Conservation (phyloP, 371 early-diverging fungal genomes). For the Rhizopus sp. region DNA sequence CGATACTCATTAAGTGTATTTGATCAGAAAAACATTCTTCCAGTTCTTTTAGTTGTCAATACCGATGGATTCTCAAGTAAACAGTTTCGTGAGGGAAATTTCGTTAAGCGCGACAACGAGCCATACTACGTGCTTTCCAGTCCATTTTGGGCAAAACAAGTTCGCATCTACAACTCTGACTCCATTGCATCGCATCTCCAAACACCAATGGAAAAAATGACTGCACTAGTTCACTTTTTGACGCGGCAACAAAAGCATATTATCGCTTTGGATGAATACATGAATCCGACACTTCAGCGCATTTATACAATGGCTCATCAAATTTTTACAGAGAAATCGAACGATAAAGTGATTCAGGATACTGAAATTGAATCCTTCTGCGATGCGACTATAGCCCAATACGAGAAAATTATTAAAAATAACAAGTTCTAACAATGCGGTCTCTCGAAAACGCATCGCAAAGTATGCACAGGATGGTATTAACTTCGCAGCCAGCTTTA, state of each 20-base stretch:
- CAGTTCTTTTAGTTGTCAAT: constrained; percentile 14
- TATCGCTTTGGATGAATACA: constrained; percentile 24
- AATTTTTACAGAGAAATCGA: constrained; percentile 12
- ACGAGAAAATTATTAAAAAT: constrained; percentile 15
- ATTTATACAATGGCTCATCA: constrained; percentile 15
- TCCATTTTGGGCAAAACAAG: constrained; percentile 20
- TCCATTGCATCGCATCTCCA: constrained; percentile 13
- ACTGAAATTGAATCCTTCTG: constrained; percentile 19
- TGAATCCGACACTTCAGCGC: constrained; percentile 12
- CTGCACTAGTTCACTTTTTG: constrained; percentile 17
- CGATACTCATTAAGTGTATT: constrained; percentile 18
- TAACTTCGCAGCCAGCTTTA: constrained; percentile 11
- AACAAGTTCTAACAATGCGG: constrained; percentile 6
- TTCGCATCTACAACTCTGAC: constrained; percentile 14
- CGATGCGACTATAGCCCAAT: constrained; percentile 11
- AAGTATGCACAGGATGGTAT: constrained; percentile 14
- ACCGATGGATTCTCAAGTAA: constrained; percentile 17
- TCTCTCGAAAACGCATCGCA: constrained; percentile 15
- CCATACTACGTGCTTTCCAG: constrained; percentile 17
- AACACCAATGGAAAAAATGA: constrained; percentile 15
- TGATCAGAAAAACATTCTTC: constrained; percentile 11
- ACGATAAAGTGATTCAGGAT: constrained; percentile 16
- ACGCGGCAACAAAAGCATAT: constrained; percentile 17
- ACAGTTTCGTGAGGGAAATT: constrained; percentile 10
- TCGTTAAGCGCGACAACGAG: constrained; percentile 15